These are phyloP conservation scores for Myxozyma geophila DNA, from an alignment of 805 yeast species.

Conservation along the genomic window DNA sequence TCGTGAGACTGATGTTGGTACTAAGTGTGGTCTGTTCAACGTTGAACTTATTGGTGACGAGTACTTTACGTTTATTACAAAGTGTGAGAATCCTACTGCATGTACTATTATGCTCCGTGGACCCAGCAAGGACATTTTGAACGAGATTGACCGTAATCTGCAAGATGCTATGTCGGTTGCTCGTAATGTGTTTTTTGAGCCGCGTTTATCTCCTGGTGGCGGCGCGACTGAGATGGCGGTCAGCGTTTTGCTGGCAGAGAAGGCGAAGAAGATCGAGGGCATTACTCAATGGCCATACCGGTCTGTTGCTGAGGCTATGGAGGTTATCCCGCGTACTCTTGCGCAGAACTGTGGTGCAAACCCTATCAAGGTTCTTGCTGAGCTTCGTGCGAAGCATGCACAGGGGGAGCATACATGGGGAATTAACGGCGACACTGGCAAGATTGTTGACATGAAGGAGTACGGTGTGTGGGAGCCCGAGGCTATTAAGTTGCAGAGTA, in stretches of 20 bases:
- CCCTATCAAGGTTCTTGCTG: conserved; percentile 86
- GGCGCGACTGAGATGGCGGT: conserved; percentile 99
- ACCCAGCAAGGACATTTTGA: conserved; percentile 93
- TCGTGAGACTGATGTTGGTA: conserved; percentile 88
- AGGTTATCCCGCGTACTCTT: conserved; percentile 95
- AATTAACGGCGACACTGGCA: conserved; percentile 92
- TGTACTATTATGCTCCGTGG: conserved; percentile 94
- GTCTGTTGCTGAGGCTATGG: conserved; percentile 98
- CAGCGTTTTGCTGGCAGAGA: conserved; percentile 81
- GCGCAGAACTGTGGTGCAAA: conserved; percentile 98
- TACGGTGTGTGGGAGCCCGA: conserved; percentile 99
- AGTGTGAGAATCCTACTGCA: conserved; percentile 86
- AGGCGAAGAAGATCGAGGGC: conserved; percentile 91
- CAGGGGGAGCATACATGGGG: conserved; percentile 83
- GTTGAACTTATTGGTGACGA: conserved; percentile 97
- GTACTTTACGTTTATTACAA: conserved; percentile 82
- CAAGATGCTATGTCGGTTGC: conserved; percentile 99
- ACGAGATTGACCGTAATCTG: conserved; percentile 94
- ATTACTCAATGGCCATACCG: conserved; percentile 98
- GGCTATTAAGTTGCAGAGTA: conserved; percentile 93
- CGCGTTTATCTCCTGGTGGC: conserved; percentile 96
- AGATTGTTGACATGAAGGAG: conserved; percentile 90
- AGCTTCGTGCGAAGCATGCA: conserved; percentile 94
- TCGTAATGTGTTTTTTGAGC: conserved; percentile 91
- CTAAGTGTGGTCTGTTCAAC: conserved; percentile 85